phyloP scores from a whole-genome alignment of 106 monocot genomes.

The Amphibolis antarctica region DNA sequence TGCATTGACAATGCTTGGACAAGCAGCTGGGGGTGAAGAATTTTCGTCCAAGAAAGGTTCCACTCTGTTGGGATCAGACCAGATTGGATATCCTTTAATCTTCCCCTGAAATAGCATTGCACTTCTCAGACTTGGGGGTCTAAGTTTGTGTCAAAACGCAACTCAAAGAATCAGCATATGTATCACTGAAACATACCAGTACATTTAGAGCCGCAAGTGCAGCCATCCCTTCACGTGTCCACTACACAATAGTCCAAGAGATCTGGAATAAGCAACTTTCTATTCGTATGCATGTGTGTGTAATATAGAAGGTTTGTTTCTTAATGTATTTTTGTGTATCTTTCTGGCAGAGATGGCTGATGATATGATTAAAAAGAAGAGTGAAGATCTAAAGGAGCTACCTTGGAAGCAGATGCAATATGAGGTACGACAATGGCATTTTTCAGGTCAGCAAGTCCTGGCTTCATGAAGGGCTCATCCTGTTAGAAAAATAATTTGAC shows the following conservation, averaged over 20 bases:
- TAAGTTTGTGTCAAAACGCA: not conserved
- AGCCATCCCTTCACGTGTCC: constrained; percentile 99
- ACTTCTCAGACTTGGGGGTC: not conserved
- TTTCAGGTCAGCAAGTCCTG: constrained; percentile 86
- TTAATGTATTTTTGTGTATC: not conserved
- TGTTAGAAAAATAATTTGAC: no score
- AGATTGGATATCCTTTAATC: constrained; percentile 88
- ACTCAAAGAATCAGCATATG: not conserved
- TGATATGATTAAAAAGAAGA: not conserved
- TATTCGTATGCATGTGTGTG: not conserved
- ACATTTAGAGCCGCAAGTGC: constrained; percentile 96
- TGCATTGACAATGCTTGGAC: constrained; percentile 92
- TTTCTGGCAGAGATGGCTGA: not conserved
- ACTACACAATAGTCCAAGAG: constrained; percentile 27
- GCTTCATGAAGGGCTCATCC: constrained; percentile 99
- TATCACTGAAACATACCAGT: constrained; percentile 34
- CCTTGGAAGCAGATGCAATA: constrained; percentile 99
- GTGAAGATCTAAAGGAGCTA: constrained; percentile 9
- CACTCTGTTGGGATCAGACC: constrained; percentile 66
- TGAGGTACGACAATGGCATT: constrained; percentile 94
- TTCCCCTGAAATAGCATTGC: constrained; percentile 46
- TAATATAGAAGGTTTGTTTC: not conserved
- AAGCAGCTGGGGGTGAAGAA: constrained; percentile 51
- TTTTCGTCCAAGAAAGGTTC: constrained; percentile 76
- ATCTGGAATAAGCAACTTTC: not conserved